Evolutionary conservation across 257 asterid genomes (phyloP).

Genomic region (Forsythia suspensa): DNA sequence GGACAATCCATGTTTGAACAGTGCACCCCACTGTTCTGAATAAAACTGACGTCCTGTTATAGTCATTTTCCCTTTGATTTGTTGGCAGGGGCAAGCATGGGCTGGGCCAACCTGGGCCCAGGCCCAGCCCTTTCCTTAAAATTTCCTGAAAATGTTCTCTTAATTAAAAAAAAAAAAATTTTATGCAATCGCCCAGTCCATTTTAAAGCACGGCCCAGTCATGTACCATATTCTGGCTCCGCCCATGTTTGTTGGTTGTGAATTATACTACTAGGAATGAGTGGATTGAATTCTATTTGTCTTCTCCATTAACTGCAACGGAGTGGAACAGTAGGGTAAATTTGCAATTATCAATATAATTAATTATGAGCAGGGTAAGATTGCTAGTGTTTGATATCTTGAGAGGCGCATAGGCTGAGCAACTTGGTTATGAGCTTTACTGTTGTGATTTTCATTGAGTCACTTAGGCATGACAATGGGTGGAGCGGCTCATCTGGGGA

Average conservation of each 20-base stretch:
- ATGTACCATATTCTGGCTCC: no score
- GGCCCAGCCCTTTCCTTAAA: no score
- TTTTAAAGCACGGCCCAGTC: no score
- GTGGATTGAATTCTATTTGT: neutral
- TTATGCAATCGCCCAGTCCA: no score
- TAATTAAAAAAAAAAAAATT: no score
- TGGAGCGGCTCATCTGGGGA: no score
- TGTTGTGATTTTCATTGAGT: neutral
- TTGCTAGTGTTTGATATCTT: neutral
- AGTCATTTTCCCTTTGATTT: neutral
- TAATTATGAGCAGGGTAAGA: neutral
- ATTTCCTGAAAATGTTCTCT: no score
- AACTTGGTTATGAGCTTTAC: neutral
- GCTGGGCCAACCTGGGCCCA: no score
- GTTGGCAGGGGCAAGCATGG: no score
- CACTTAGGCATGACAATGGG: no score
- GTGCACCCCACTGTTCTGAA: constrained; percentile 19
- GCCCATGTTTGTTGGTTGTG: neutral
- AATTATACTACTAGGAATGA: neutral
- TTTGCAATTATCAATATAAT: no score
- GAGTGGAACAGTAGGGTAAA: neutral
- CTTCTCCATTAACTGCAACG: neutral
- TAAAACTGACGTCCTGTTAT: constrained; percentile 28
- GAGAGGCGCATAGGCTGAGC: no score
- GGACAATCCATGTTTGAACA: neutral